phyloP scores from a whole-genome alignment of 345 rosid species.

The Tarenaya hassleriana region DNA sequence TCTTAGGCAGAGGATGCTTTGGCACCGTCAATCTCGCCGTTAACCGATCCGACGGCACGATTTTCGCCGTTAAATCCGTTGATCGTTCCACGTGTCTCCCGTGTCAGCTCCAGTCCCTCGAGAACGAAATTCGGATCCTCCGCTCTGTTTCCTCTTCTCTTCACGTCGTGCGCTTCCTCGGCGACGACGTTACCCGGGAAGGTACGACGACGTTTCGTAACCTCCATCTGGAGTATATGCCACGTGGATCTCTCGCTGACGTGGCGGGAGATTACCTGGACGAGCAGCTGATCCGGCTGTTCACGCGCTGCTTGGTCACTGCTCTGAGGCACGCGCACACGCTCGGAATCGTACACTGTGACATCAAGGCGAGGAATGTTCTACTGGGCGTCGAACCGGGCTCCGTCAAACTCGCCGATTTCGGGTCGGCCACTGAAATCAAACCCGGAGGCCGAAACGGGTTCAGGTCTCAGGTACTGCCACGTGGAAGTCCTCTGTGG shows the following conservation, averaged over 20 bases:
- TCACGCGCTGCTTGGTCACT: slow-evolving; percentile 18
- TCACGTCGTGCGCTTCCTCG: slow-evolving; percentile 13
- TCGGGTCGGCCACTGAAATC: slow-evolving; percentile 10
- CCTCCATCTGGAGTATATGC: slow-evolving; percentile 15
- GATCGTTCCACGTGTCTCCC: slow-evolving; percentile 24
- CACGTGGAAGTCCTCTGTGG: slow-evolving; percentile 23
- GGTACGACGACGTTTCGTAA: slow-evolving; percentile 11
- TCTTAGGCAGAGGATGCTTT: slow-evolving; percentile 47
- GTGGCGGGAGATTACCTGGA: neutral
- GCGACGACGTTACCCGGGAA: slow-evolving; percentile 20
- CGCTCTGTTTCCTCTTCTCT: slow-evolving; percentile 32
- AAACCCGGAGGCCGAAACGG: no score
- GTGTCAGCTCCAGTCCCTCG: slow-evolving; percentile 33
- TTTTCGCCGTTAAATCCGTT: slow-evolving; percentile 58
- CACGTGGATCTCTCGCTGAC: slow-evolving; percentile 19
- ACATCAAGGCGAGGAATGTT: slow-evolving; percentile 18
- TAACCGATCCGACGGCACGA: slow-evolving; percentile 21
- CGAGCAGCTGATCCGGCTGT: slow-evolving; percentile 11
- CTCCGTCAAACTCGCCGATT: slow-evolving; percentile 19
- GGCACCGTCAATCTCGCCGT: slow-evolving; percentile 49
- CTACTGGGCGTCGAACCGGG: slow-evolving; percentile 7
- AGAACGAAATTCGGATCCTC: slow-evolving; percentile 54
- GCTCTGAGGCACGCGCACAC: slow-evolving; percentile 15
- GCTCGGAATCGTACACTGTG: slow-evolving; percentile 16
- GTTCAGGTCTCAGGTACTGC: neutral